These are phyloP conservation scores for Boletus eberwhitei DNA, from an alignment of 768 basidiomycete species.

Conservation along the genomic window DNA sequence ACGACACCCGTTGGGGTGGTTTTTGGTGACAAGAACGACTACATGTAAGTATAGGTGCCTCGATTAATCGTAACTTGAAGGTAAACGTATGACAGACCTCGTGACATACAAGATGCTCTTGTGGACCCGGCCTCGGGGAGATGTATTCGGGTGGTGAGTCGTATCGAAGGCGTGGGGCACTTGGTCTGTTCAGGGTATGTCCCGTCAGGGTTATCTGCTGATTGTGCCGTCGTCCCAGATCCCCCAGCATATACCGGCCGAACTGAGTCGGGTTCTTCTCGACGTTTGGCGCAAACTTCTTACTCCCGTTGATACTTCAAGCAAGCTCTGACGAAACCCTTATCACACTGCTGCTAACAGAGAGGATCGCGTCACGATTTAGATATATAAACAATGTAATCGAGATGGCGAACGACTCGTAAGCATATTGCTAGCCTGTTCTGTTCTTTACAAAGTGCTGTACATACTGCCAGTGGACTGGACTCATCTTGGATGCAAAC, in stretches of 20 bases:
- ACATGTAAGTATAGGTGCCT: constrained; percentile 39
- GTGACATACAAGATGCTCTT: constrained; percentile 31
- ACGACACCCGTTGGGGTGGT: constrained; percentile 50
- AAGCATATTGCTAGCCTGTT: neutral
- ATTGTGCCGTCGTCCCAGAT: constrained; percentile 13
- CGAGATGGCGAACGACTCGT: neutral
- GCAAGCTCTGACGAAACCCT: constrained; percentile 15
- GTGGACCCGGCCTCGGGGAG: constrained; percentile 23
- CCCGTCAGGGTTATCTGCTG: neutral
- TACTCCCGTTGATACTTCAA: neutral
- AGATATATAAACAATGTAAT: neutral
- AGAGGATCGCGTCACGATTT: neutral
- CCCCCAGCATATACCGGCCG: constrained; percentile 26
- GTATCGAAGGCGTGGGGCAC: constrained; percentile 31
- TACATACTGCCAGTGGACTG: too few relatives aligned
- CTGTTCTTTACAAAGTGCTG: too few relatives aligned
- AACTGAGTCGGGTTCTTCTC: constrained; percentile 25
- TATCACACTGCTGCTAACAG: neutral
- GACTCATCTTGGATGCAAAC: too few relatives aligned
- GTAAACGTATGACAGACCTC: constrained; percentile 23
- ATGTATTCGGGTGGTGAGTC: constrained; percentile 20
- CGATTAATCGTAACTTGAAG: neutral
- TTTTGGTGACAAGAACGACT: constrained; percentile 49
- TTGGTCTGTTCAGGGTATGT: constrained; percentile 22
- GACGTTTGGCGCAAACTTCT: constrained; percentile 17